Evolutionary conservation across 2,329 filamentous ascomycete genomes (phyloP).

Genomic region (Purpureocillium takamizusanense): DNA sequence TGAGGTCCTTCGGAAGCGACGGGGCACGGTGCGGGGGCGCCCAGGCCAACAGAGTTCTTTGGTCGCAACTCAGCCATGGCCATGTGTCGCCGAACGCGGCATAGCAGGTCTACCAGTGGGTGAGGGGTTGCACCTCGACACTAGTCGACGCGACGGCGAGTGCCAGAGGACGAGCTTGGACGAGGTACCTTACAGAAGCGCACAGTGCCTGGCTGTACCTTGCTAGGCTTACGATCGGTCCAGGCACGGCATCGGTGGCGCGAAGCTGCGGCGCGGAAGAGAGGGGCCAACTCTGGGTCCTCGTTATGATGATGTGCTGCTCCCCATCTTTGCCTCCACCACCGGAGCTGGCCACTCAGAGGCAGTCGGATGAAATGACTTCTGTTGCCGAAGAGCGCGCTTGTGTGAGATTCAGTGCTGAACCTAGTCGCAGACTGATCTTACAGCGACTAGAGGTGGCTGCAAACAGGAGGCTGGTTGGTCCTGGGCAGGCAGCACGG

Average conservation of each 20-base stretch:
- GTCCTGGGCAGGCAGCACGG: too few species aligned
- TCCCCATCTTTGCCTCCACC: too few species aligned
- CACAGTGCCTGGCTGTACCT: slow-evolving; percentile 1
- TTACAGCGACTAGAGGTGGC: too few species aligned
- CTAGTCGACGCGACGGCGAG: not conserved
- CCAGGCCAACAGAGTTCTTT: slow-evolving; percentile 1
- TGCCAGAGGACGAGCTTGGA: not conserved
- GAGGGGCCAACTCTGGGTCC: not conserved
- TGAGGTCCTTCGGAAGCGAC: not conserved
- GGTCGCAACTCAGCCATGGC: not conserved
- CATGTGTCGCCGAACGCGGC: not conserved
- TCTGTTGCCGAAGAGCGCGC: too few species aligned
- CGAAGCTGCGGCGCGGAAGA: not conserved
- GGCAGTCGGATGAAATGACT: too few species aligned
- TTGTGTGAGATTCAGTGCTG: too few species aligned
- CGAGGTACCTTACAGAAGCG: slow-evolving; percentile 1
- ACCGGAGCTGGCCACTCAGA: too few species aligned
- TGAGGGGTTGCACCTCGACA: not conserved
- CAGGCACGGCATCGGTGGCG: slow-evolving; percentile 3
- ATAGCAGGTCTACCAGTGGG: not conserved
- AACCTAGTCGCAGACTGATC: too few species aligned
- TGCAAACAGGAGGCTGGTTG: too few species aligned
- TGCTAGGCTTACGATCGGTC: not conserved
- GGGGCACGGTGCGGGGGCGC: not conserved
- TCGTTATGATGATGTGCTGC: too few species aligned